A percentile compares a stretch with the other conserved stretches of the same genome.
phyloP scores from a whole-genome alignment of 306 rosid genomes.

The Cicer cuneatum region DNA sequence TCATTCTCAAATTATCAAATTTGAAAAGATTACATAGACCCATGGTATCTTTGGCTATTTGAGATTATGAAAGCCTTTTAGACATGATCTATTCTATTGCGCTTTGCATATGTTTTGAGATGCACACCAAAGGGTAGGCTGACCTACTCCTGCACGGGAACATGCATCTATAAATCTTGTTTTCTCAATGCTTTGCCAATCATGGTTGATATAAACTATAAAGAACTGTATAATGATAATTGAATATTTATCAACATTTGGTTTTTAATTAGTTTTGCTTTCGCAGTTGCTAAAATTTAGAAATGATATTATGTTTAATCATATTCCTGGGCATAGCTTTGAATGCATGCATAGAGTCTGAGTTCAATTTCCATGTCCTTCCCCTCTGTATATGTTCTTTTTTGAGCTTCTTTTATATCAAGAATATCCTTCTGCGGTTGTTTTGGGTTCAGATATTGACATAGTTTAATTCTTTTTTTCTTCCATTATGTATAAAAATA shows the following conservation, averaged over 20 bases:
- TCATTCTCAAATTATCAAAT: constrained; percentile 34
- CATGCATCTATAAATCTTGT: constrained; percentile 1
- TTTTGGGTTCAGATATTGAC: constrained; percentile 12
- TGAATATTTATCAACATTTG: constrained; percentile 3
- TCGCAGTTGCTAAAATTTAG: background rate
- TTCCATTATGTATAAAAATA: background rate
- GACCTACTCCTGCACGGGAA: background rate
- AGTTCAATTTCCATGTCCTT: constrained; percentile 16
- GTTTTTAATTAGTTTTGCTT: background rate
- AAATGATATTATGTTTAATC: background rate
- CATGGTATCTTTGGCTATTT: constrained; percentile 30
- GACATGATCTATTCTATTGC: constrained; percentile 4
- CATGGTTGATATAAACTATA: background rate
- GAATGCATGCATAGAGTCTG: constrained; percentile 18
- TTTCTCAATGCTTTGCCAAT: background rate
- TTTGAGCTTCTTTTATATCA: background rate
- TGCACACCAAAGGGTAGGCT: background rate
- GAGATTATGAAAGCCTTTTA: background rate
- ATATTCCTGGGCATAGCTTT: constrained; percentile 5
- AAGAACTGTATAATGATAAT: background rate
- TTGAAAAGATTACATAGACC: background rate
- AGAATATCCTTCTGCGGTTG: background rate
- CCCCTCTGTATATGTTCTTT: background rate
- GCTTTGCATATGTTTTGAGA: constrained; percentile 3
- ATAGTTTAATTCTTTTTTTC: constrained; percentile 25